These are phyloP conservation scores for Penicillium soppii DNA, from an alignment of 495 filamentous ascomycete species.

Conservation along the genomic window DNA sequence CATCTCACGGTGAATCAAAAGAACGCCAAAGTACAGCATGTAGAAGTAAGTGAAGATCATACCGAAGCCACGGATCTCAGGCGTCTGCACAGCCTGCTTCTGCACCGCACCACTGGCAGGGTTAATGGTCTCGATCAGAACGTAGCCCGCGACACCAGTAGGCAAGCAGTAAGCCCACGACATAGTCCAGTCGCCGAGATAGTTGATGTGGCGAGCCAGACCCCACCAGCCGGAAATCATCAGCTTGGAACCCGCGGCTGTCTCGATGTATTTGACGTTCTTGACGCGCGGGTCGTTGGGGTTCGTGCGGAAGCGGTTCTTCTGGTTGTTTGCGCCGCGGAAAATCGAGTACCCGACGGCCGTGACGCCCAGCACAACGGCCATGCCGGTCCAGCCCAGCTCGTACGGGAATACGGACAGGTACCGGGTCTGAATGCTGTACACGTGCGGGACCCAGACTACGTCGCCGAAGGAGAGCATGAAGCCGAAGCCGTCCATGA, in stretches of 20 bases:
- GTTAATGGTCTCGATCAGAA: constrained; percentile 48
- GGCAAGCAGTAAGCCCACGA: constrained; percentile 90
- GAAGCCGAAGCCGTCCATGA: constrained; percentile 90
- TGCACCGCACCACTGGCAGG: constrained; percentile 52
- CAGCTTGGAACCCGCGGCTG: constrained; percentile 74
- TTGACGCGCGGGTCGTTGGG: constrained; percentile 77
- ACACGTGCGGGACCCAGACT: constrained; percentile 90
- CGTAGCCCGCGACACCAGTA: constrained; percentile 82
- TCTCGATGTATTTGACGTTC: constrained; percentile 86
- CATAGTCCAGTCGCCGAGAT: constrained; percentile 96
- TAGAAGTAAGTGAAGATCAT: constrained; percentile 95
- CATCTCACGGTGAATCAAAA: constrained; percentile 87
- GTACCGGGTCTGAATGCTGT: constrained; percentile 85
- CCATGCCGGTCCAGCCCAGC: constrained; percentile 64
- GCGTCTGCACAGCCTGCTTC: constrained; percentile 62
- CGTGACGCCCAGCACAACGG: constrained; percentile 63
- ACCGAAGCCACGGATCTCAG: constrained; percentile 72
- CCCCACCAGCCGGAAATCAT: constrained; percentile 96
- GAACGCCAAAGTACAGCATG: constrained; percentile 84
- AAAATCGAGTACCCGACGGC: constrained; percentile 81
- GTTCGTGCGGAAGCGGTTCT: constrained; percentile 89
- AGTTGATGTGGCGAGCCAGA: constrained; percentile 89
- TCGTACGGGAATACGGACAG: constrained; percentile 77
- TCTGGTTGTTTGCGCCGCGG: constrained; percentile 87
- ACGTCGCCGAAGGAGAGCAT: constrained; percentile 97